Evolutionary conservation across 176 grass and related monocot genomes (phyloP).

Genomic region (Avena insularis): DNA sequence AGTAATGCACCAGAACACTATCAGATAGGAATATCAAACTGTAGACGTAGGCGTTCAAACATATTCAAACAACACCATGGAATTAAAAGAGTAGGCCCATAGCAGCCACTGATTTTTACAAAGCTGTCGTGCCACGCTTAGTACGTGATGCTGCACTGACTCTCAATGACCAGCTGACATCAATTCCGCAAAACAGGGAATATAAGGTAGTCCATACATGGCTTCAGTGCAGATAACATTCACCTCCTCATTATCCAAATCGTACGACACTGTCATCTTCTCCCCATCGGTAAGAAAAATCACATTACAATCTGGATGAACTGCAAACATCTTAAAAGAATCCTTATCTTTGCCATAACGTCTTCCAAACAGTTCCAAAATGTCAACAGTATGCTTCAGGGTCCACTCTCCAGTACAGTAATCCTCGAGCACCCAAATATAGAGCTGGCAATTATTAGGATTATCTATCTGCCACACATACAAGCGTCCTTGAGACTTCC

Average conservation of each 20-base stretch:
- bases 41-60: not conserved
- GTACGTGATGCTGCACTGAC: not conserved
- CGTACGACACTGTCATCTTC: not conserved
- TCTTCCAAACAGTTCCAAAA: not conserved
- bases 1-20: not conserved
- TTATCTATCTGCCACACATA: not conserved
- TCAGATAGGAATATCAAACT: not conserved
- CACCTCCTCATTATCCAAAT: not conserved
- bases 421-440: constrained; percentile 12
- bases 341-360: not conserved
- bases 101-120: not conserved
- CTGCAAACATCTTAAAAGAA: not conserved
- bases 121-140: not conserved
- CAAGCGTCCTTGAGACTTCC: constrained; percentile 3
- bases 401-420: not conserved
- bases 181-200: constrained; percentile 35
- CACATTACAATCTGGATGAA: not conserved
- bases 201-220: not conserved
- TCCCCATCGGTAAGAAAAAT: not conserved
- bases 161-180: not conserved
- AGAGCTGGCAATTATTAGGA: not conserved
- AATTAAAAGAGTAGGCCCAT: not conserved
- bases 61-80: too few relatives aligned
- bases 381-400: not conserved
- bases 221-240: not conserved